These are phyloP conservation scores for Mycena rosella DNA, from an alignment of 768 basidiomycete genomes.

Conservation along the genomic window DNA sequence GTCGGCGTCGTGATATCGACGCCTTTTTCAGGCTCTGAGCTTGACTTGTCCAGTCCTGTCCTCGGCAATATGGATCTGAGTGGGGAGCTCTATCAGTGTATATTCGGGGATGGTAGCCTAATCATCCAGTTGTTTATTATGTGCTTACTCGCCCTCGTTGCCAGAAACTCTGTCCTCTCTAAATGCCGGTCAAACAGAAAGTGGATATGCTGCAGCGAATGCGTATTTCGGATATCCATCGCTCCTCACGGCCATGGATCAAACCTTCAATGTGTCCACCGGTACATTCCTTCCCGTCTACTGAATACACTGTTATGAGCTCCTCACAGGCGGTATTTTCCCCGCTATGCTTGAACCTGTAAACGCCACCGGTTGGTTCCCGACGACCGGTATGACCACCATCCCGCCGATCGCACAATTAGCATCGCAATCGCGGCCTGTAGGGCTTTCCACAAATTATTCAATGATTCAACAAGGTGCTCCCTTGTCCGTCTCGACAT, in stretches of 20 bases:
- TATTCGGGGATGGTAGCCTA: too few species aligned
- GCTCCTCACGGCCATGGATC: background rate
- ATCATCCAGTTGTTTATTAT: background rate
- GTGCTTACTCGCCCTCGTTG: too few species aligned
- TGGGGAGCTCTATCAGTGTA: too few species aligned
- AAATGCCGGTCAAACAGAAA: background rate
- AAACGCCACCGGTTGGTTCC: background rate
- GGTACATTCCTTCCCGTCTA: background rate
- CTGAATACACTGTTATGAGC: too few species aligned
- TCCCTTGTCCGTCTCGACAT: too few species aligned
- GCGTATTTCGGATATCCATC: background rate
- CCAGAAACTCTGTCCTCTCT: too few species aligned
- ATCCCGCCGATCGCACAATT: background rate
- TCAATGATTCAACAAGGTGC: conserved; percentile 1
- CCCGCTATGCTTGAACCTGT: background rate
- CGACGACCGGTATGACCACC: too few species aligned
- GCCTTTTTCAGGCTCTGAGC: background rate
- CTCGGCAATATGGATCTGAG: background rate
- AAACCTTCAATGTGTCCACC: background rate
- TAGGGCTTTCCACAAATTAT: conserved; percentile 1
- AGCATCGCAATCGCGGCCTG: too few species aligned
- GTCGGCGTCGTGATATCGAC: background rate
- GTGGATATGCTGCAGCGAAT: background rate
- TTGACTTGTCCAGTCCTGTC: background rate
- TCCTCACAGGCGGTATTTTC: too few species aligned